A percentile compares a stretch with the other conserved stretches of the same genome.
These are phyloP conservation scores for Penicillium sp. DNA, from an alignment of 2,329 filamentous ascomycete species.

Conservation along the genomic window DNA sequence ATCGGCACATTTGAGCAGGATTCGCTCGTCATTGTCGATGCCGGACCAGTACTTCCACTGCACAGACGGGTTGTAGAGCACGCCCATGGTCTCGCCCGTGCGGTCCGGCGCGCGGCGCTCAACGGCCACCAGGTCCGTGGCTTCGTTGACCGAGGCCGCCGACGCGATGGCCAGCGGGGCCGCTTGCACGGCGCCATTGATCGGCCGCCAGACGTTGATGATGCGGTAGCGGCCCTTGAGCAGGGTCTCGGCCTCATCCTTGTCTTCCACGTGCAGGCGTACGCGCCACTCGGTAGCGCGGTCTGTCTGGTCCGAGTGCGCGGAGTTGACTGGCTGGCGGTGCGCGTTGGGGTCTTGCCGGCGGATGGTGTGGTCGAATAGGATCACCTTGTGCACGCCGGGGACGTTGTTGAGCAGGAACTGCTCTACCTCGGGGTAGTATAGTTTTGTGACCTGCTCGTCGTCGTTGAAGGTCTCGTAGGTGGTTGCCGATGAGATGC, in stretches of 20 bases:
- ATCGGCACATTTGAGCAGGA: constrained; percentile 77
- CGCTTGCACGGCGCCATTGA: constrained; percentile 56
- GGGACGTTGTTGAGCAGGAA: constrained; percentile 66
- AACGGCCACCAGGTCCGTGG: constrained; percentile 62
- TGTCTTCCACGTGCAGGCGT: constrained; percentile 57
- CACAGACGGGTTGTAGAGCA: constrained; percentile 59
- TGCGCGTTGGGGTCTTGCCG: constrained; percentile 55
- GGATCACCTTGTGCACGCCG: constrained; percentile 61
- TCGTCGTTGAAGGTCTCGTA: constrained; percentile 60
- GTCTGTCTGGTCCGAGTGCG: constrained; percentile 81
- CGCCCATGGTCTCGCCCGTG: constrained; percentile 69
- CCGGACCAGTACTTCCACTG: constrained; percentile 78
- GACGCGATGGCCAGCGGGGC: constrained; percentile 58
- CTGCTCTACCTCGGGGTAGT: constrained; percentile 80
- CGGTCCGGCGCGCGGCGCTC: constrained; percentile 71
- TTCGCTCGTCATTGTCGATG: constrained; percentile 68
- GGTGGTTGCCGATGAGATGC: constrained; percentile 54
- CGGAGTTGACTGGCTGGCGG: constrained; percentile 66
- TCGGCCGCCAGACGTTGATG: constrained; percentile 79
- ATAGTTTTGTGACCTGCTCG: constrained; percentile 64
- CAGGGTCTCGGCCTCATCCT: constrained; percentile 62
- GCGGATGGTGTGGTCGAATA: constrained; percentile 91
- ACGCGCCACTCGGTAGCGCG: constrained; percentile 65
- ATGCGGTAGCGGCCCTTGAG: constrained; percentile 71
- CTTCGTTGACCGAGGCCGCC: constrained; percentile 51